Evolutionary conservation across 1,284 basidiomycete genomes (phyloP), one percentile per base, ranked within the genome.

Genomic region (Ganoderma multipileum): DNA sequence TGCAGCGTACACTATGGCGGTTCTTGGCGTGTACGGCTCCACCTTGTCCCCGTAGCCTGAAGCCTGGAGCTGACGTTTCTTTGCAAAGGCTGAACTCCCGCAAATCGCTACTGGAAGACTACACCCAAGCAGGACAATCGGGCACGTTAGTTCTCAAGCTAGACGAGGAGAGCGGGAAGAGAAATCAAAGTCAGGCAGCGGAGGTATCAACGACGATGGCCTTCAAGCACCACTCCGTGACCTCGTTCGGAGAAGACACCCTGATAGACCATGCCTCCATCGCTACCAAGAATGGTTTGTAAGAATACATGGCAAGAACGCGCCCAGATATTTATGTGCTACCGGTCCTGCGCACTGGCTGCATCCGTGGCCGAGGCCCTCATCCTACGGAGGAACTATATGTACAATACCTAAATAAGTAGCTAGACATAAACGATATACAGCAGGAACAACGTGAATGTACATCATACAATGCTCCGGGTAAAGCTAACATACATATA

Each of bases 1-100:
- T 36, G 4, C 55, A 58, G 55, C 55, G 5, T 58, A 58, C 36
- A 58, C 55, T 8, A 58, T 58, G 33, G 55, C 55, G 20, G 55
- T 58, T 3, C 55, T 58, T 33, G 55, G 28, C 11, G 55, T 58
- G 55, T 58, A 58, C 28, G 33, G 33, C 36, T 14, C n/a, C n/a
- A 7, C n/a, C 20, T 38, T 12, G 8, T 38, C 20, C 55, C 36
- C n/a, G 20, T 3, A 20, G 28, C 30, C 20, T 6, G 20, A 16
- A 5, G 12, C 26, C 14, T 30, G 12, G 20, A 38, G 33, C 33
- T 38, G 18, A n/a, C 8, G 3, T 12, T 33, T 23, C 33, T 58
- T 58, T 38, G 9, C 36, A 3, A 38, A 58, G 55, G 20, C 33
- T 58, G 36, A 58, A 58, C 20, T 58, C 55, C 18, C 55, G 55